Evolutionary conservation across 768 basidiomycete species (phyloP), one percentile per base, ranked within the genome.

Genomic region (Tylopilus sp.): DNA sequence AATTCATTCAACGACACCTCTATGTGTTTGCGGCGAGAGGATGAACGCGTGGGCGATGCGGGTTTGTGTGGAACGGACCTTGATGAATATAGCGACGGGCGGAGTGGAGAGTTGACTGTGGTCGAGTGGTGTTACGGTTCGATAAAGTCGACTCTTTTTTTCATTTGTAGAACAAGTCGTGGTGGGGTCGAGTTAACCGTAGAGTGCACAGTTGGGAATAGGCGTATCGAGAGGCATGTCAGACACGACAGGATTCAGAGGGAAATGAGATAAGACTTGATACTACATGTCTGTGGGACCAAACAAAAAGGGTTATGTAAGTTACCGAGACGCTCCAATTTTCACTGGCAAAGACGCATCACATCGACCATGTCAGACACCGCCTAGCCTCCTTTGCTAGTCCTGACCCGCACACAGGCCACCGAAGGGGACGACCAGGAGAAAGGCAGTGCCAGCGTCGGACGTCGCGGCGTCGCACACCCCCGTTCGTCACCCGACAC

Each of bases 1-100:
- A 55, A 98, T 98, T 68, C 92, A 96, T 65, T 94, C 91, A 38
- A 95, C 87, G 28, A 89, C 76, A 13, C 91, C 91, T 72, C 97
- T 93, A 92, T 95, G 57, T 29, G 30, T 28, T 51, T 46, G 24
- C 24, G 8, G 36, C 9, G 9, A n/a, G 19, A n/a, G 17, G 17
- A 33, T 17, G 33, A 8, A 6, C 1, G 13, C 33, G 33, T 9
- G 12, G 33, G 17, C 33, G 12, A 6, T 12, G 3, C 9, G 8
- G 33, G 6, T 17, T 16, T n/a, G n/a, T n/a, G 30, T 38, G 19
- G 21, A 21, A 65, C 81, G 24, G 44, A 89, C 94, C 81, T 97
- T 98, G 62, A 89, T 92, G 65, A 97, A 86, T 43, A 98, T 89
- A 22, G 96, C 92, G 63, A 94, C 82, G 0, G 86, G 78, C 7